Percentiles rank a stretch among this genome's conserved stretches.
phyloP scores from a whole-genome alignment of 208 protist species.

The Herpetomonas samuelpessoai region DNA sequence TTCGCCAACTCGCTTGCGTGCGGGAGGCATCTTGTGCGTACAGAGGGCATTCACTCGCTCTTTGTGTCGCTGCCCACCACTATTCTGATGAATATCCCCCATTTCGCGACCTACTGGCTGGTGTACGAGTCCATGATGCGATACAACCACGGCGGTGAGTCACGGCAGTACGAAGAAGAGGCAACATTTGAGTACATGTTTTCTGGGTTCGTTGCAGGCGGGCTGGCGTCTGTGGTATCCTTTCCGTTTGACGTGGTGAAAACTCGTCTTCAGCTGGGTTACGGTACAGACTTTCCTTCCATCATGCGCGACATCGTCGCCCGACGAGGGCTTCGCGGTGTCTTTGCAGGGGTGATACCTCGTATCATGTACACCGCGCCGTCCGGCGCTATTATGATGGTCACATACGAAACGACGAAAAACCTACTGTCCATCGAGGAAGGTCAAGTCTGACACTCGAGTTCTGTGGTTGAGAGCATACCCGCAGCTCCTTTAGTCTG shows the following conservation, averaged over 20 bases:
- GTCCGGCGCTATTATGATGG: conserved; percentile 91
- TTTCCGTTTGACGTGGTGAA: conserved; percentile 92
- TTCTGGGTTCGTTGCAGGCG: conserved; percentile 83
- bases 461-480: no score
- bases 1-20: conserved; percentile 64
- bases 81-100: conserved; percentile 92
- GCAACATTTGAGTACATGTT: conserved; percentile 57
- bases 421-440: conserved; percentile 4
- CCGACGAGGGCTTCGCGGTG: conserved; percentile 38
- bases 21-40: conserved; percentile 25
- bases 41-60: conserved; percentile 66
- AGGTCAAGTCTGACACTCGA: no score
- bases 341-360: conserved; percentile 78
- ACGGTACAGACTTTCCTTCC: conserved; percentile 17
- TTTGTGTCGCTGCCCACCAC: conserved; percentile 90
- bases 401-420: conserved; percentile 91
- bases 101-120: conserved; percentile 91
- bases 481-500: no score
- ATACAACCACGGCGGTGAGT: conserved; percentile 24
- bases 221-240: conserved; percentile 77
- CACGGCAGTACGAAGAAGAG: conserved; percentile 48
- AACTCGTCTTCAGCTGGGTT: conserved; percentile 86
- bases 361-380: conserved; percentile 88
- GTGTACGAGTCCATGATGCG: conserved; percentile 81
- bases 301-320: conserved; percentile 26